Conservation (phyloP, 139 green algal genomes). For the Chlamydomonas sphaeroides region DNA sequence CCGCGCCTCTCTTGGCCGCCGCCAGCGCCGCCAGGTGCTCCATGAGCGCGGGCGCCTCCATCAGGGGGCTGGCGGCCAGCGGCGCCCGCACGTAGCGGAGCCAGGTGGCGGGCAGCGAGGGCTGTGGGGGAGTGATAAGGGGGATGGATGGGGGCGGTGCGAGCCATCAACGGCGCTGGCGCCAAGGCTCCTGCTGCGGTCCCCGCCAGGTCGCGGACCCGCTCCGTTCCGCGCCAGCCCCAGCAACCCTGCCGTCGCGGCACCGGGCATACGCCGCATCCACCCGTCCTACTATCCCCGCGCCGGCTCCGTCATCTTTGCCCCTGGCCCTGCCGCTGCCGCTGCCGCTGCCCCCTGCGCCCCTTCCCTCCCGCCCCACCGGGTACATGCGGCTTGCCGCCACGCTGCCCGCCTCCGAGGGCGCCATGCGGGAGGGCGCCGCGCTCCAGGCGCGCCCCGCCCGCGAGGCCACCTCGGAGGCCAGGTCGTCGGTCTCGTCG, state of each 20-base stretch:
- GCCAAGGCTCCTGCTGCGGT: too few species aligned
- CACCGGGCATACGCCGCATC: too few species aligned
- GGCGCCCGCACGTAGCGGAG: slow-evolving; percentile 30
- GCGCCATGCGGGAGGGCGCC: too few species aligned
- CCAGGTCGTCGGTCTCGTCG: not conserved
- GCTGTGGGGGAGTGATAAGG: not conserved
- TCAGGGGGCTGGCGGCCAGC: not conserved
- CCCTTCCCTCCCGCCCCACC: not conserved
- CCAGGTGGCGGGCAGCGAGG: slow-evolving; percentile 19
- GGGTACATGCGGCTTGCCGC: not conserved
- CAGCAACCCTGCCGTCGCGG: too few species aligned
- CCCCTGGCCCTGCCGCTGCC: too few species aligned
- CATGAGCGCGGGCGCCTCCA: not conserved
- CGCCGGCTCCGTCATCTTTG: too few species aligned
- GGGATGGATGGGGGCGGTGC: too few species aligned
- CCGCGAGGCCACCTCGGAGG: not conserved
- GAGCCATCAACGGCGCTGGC: too few species aligned
- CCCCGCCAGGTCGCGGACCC: too few species aligned
- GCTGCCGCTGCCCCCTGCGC: too few species aligned
- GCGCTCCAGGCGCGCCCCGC: not conserved
- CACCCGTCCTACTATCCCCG: too few species aligned
- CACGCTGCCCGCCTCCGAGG: not conserved
- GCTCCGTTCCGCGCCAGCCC: too few species aligned
- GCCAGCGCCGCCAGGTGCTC: slow-evolving; percentile 1
- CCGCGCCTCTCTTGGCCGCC: slow-evolving; percentile 1